Conservation (phyloP, 345 rosid species). For the Barbarea vulgaris region DNA sequence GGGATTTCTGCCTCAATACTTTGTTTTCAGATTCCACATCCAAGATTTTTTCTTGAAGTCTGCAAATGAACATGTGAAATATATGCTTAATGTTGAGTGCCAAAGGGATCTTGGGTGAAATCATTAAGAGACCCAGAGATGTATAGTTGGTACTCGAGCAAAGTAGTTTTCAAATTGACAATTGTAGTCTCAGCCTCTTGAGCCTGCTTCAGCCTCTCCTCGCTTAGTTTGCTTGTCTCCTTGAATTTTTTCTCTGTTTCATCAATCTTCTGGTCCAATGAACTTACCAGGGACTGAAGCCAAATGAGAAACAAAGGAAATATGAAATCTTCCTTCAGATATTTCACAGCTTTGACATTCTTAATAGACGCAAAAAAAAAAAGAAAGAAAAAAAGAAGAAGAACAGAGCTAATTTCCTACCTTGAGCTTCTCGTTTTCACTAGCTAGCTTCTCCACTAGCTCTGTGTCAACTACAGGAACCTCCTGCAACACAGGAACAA, state of each 20-base stretch:
- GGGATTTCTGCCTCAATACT: conserved; percentile 73
- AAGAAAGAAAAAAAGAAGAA: neutral
- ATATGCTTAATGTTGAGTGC: neutral
- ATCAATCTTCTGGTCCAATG: conserved; percentile 80
- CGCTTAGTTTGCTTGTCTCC: conserved; percentile 77
- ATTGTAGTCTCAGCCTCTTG: conserved; percentile 82
- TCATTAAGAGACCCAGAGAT: conserved; percentile 25
- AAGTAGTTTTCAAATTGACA: conserved; percentile 74
- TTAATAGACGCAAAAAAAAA: neutral
- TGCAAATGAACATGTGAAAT: conserved; percentile 45
- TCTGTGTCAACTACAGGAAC: conserved; percentile 74
- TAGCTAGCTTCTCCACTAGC: conserved; percentile 66
- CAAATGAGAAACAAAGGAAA: conserved; percentile 28
- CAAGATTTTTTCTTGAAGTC: conserved; percentile 77
- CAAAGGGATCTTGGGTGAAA: conserved; percentile 11
- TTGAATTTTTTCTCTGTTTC: conserved; percentile 80
- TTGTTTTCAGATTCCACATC: conserved; percentile 85
- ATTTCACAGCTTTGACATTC: conserved; percentile 28
- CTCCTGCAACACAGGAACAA: conserved; percentile 77
- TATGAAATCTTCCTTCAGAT: conserved; percentile 22
- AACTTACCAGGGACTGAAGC: conserved; percentile 68
- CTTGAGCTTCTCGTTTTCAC: conserved; percentile 88
- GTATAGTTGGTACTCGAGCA: conserved; percentile 65
- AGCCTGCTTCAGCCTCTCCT: conserved; percentile 91
- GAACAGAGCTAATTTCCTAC: conserved; percentile 43